phyloP scores from a whole-genome alignment of 306 rosid genomes.

The Rosa persica region DNA sequence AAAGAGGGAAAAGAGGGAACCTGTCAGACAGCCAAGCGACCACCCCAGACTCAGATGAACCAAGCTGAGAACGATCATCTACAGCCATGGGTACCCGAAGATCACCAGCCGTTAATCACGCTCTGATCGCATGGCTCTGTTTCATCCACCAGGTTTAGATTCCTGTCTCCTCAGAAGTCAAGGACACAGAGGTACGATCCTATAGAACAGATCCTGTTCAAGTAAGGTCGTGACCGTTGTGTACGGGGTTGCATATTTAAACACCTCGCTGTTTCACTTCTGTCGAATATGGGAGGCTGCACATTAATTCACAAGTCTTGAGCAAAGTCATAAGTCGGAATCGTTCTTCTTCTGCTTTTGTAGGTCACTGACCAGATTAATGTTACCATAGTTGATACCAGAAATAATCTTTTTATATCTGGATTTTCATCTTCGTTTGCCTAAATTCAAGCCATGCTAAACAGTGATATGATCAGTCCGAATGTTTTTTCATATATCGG shows the following conservation, averaged over 20 bases:
- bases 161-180: neutral
- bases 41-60: neutral
- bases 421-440: constrained; percentile 39
- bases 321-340: neutral
- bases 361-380: neutral
- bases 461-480: constrained; percentile 35
- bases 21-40: neutral
- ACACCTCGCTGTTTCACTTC: fast-evolving
- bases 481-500: constrained; percentile 31
- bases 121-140: neutral
- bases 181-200: neutral
- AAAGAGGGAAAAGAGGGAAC: neutral
- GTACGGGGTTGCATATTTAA: neutral
- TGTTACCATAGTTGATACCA: neutral
- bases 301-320: no score
- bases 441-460: constrained; percentile 25
- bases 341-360: neutral
- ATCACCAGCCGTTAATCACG: neutral
- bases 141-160: neutral
- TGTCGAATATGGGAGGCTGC: neutral
- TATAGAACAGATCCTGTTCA: constrained; percentile 5
- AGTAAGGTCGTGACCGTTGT: neutral
- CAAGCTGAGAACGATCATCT: neutral
- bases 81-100: neutral
- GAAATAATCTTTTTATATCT: constrained; percentile 32